Percentiles rank a stretch among this genome's conserved stretches.
Conservation (phyloP, 78 protist genomes). For the Anaeramoeba flamelloides region DNA sequence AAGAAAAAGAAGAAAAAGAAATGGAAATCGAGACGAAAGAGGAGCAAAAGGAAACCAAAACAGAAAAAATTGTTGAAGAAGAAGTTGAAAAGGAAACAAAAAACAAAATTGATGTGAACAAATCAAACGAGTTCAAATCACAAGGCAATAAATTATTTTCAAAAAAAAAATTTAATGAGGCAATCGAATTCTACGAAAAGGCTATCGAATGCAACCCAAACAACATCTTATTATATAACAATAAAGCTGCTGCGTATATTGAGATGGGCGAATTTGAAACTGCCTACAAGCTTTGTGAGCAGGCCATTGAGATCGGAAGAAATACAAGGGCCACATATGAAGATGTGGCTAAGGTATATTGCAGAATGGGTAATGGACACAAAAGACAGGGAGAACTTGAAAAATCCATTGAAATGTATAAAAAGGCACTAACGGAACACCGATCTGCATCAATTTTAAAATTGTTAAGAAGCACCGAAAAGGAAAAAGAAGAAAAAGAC, state of each 20-base stretch:
- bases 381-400: not conserved
- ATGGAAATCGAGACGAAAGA: not conserved
- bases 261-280: not conserved
- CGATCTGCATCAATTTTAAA: not conserved
- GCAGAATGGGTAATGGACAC: not conserved
- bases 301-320: not conserved
- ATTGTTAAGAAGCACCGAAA: not conserved
- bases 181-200: not conserved
- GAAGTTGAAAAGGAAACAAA: not conserved
- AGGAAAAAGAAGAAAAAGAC: not conserved
- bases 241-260: not conserved
- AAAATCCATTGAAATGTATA: not conserved
- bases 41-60: not conserved
- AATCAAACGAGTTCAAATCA: not conserved
- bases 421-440: not conserved
- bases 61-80: not conserved
- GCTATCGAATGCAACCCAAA: not conserved
- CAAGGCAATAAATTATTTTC: not conserved
- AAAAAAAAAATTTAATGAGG: not conserved
- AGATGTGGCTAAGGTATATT: not conserved
- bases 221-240: not conserved
- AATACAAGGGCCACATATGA: not conserved
- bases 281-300: not conserved
- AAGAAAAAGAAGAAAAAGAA: not conserved
- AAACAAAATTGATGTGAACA: not conserved